Percentiles rank a stretch among this genome's conserved stretches.
Conservation (phyloP, 805 yeast species). For the Cyberlindnera sargentensis region DNA sequence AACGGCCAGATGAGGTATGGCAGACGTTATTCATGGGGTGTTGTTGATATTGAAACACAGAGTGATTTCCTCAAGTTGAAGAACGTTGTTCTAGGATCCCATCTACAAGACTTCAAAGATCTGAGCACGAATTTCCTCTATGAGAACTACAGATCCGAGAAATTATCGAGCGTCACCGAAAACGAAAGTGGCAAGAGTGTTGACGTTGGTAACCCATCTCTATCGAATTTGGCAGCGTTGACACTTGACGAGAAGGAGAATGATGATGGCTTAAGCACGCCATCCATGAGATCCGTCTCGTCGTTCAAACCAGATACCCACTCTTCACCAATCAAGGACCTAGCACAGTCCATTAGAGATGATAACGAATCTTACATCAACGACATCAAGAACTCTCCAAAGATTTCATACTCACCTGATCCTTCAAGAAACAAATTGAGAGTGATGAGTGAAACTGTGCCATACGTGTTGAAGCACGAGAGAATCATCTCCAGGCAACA, state of each 20-base stretch:
- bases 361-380: constrained; percentile 33
- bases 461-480: constrained; percentile 77
- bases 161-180: constrained; percentile 51
- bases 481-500: constrained; percentile 68
- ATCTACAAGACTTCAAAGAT: constrained; percentile 74
- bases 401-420: constrained; percentile 24
- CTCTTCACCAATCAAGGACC: constrained; percentile 32
- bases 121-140: constrained; percentile 69
- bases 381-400: constrained; percentile 30
- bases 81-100: constrained; percentile 74
- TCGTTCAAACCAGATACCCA: constrained; percentile 17
- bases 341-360: constrained; percentile 28
- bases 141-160: constrained; percentile 75
- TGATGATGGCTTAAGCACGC: constrained; percentile 8
- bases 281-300: constrained; percentile 7
- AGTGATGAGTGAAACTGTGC: constrained; percentile 76
- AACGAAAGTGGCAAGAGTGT: constrained; percentile 6
- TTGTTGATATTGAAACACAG: constrained; percentile 41
- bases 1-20: constrained; percentile 47
- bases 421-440: constrained; percentile 57
- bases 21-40: constrained; percentile 76
- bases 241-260: constrained; percentile 13
- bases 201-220: constrained; percentile 42
- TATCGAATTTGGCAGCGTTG: constrained; percentile 55
- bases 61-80: constrained; percentile 54